phyloP scores from a whole-genome alignment of 2,329 filamentous ascomycete genomes.

The Gnomoniopsis sp. region DNA sequence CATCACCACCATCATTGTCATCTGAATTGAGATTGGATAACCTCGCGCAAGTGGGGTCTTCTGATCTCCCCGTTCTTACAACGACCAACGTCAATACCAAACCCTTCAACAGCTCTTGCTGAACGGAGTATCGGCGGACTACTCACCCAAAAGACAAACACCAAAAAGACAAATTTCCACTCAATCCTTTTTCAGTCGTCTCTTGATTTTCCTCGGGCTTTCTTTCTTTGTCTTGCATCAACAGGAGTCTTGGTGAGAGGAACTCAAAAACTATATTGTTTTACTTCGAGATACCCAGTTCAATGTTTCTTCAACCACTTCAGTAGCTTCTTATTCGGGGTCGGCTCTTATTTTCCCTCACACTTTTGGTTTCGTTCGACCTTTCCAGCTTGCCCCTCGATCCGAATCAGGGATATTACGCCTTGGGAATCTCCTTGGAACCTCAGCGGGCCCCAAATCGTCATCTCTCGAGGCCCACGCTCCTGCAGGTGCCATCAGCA shows the following conservation, averaged over 20 bases:
- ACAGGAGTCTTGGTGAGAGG: constrained; percentile 24
- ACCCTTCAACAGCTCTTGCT: no score
- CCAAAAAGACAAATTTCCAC: constrained; percentile 27
- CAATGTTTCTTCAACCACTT: constrained; percentile 26
- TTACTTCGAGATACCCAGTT: constrained; percentile 22
- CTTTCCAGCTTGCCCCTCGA: neutral
- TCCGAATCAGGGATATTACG: constrained; percentile 1
- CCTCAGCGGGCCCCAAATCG: constrained; percentile 1
- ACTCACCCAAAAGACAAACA: neutral
- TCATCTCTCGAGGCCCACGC: constrained; percentile 1
- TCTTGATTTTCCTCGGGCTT: constrained; percentile 20
- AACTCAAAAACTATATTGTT: constrained; percentile 23
- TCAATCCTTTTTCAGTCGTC: constrained; percentile 27
- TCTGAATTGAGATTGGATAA: no score
- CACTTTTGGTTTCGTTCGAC: neutral
- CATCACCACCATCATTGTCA: no score
- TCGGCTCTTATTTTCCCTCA: neutral
- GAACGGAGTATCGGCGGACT: neutral
- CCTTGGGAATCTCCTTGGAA: constrained; percentile 1
- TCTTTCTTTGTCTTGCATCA: constrained; percentile 16
- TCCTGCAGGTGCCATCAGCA: constrained; percentile 12
- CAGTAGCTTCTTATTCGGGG: constrained; percentile 12
- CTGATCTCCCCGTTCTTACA: no score
- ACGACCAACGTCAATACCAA: no score
- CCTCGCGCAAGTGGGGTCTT: no score